These are phyloP conservation scores for Leishmania guyanensis DNA, from an alignment of 208 protist genomes.

Conservation along the genomic window DNA sequence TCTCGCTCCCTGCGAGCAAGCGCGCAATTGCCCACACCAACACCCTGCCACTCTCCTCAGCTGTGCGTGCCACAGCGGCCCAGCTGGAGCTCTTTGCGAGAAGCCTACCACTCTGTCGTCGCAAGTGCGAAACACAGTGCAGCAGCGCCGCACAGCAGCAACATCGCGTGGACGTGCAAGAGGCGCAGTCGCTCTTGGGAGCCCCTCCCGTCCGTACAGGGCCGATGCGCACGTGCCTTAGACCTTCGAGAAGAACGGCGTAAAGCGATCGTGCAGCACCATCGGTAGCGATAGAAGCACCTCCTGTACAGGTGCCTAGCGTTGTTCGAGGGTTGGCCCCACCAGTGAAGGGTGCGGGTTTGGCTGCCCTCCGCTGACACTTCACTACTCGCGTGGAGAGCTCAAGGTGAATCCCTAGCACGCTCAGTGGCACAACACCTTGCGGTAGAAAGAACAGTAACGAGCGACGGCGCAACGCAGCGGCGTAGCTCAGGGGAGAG, in stretches of 20 bases:
- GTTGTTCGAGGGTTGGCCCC: background rate
- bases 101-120: background rate
- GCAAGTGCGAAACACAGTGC: conserved; percentile 15
- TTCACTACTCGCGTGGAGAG: background rate
- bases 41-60: conserved; percentile 19
- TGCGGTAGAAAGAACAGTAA: conserved; percentile 58
- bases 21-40: conserved; percentile 13
- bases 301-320: background rate
- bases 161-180: background rate
- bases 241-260: background rate
- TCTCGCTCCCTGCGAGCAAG: conserved; percentile 9
- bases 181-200: background rate
- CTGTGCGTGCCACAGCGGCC: conserved; percentile 18
- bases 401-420: conserved; percentile 12
- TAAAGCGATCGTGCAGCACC: background rate
- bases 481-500: conserved; percentile 17
- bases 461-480: conserved; percentile 42
- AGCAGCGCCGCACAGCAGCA: background rate
- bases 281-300: background rate
- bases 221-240: background rate
- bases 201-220: no score
- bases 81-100: conserved; percentile 11
- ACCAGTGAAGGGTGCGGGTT: no score
- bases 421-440: conserved; percentile 38
- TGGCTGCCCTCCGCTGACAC: background rate